Evolutionary conservation across 345 rosid genomes (phyloP).

Genomic region (Syzygium aqueum): DNA sequence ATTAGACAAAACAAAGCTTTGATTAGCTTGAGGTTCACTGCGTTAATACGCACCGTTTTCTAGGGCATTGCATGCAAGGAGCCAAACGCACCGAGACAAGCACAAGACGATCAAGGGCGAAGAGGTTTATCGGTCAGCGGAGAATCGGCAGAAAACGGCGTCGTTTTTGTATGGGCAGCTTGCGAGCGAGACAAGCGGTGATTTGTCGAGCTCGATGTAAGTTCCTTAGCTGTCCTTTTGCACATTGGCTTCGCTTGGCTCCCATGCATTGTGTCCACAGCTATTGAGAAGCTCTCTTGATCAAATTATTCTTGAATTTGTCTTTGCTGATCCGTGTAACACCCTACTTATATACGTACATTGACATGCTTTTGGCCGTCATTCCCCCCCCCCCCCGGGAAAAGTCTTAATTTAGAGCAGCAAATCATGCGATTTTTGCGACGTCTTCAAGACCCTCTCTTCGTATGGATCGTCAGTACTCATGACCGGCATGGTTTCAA

Average conservation of each 20-base stretch:
- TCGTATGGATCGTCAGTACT: not conserved
- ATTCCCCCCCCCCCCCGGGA: not conserved
- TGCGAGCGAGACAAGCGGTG: conserved; percentile 2
- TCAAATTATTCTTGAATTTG: not conserved
- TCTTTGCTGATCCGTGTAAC: not conserved
- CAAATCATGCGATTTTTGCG: not conserved
- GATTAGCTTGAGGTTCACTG: not conserved
- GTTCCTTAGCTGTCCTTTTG: conserved; percentile 17
- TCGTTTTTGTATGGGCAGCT: not conserved
- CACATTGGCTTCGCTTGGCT: conserved; percentile 4
- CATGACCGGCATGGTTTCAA: not conserved
- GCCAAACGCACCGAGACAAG: not conserved
- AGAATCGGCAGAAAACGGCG: not conserved
- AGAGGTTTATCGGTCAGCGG: not conserved
- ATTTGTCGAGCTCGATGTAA: conserved; percentile 46
- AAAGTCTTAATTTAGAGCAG: not conserved
- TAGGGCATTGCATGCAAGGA: not conserved
- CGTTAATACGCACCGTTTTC: not conserved
- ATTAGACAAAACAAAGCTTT: not conserved
- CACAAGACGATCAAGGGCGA: not conserved
- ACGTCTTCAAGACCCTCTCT: not conserved
- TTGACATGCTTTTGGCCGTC: not conserved
- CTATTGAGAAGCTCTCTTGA: not conserved
- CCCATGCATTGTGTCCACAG: not conserved
- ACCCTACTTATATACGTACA: not conserved